These are phyloP conservation scores for Sporobolomyces roseus DNA, from an alignment of 768 basidiomycete genomes.

Conservation along the genomic window DNA sequence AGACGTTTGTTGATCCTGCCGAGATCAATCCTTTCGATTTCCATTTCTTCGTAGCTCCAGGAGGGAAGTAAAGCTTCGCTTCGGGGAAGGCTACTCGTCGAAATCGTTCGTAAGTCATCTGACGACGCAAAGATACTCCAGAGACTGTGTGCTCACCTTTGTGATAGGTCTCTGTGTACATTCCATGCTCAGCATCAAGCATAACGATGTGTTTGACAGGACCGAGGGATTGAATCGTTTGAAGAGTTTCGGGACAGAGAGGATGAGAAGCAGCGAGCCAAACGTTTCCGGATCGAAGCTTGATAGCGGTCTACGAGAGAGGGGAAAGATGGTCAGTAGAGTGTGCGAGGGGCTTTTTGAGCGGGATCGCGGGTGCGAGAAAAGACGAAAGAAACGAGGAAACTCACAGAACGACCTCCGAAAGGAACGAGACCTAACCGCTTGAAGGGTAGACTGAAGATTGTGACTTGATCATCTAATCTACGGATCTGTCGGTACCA, in stretches of 20 bases:
- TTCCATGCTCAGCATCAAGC: conserved; percentile 27
- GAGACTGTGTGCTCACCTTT: conserved; percentile 25
- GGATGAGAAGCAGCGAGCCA: conserved; percentile 82
- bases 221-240: conserved; percentile 62
- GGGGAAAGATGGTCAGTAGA: no score
- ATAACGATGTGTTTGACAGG: conserved; percentile 56
- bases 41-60: conserved; percentile 11
- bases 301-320: conserved; percentile 71
- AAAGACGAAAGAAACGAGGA: not conserved
- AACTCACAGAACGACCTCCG: conserved; percentile 59
- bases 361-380: not conserved
- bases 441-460: conserved; percentile 48
- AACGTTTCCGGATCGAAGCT: conserved; percentile 63
- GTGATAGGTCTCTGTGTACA: conserved; percentile 28
- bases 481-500: conserved; percentile 36
- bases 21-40: conserved; percentile 14
- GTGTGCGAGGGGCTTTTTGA: no score
- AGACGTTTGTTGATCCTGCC: not conserved
- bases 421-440: conserved; percentile 60
- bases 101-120: no score
- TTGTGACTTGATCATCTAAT: conserved; percentile 37
- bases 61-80: conserved; percentile 31
- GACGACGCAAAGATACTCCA: no score
- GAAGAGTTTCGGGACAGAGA: conserved; percentile 62
- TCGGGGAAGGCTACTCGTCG: conserved; percentile 34